Percentiles rank a stretch among this genome's conserved stretches.
These are phyloP conservation scores for Pseudocercospora crystallina DNA, from an alignment of 2,329 filamentous ascomycete species.

Conservation along the genomic window DNA sequence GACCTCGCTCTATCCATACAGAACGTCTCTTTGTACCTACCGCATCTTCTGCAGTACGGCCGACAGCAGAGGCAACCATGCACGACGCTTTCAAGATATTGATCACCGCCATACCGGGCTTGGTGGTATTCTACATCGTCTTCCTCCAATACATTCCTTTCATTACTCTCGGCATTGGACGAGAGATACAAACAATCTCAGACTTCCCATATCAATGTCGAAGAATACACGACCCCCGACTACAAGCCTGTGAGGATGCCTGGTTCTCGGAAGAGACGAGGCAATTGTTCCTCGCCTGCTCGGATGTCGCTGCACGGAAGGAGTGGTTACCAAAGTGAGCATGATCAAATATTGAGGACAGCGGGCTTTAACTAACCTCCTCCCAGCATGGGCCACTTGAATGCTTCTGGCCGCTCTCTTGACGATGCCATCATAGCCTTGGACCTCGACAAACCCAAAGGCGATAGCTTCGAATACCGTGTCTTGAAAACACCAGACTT, in stretches of 20 bases:
- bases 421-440: conserved; percentile 24
- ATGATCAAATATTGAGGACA: not conserved
- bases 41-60: no score
- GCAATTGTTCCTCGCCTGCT: conserved; percentile 26
- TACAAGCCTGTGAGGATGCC: conserved; percentile 27
- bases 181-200: conserved; percentile 20
- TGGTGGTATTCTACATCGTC: conserved; percentile 9
- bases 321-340: conserved; percentile 26
- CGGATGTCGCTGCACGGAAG: conserved; percentile 13
- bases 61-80: no score
- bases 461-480: conserved; percentile 19
- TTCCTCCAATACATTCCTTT: conserved; percentile 13
- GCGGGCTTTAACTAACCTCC: not conserved
- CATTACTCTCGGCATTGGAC: conserved; percentile 16
- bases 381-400: conserved; percentile 16
- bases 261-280: conserved; percentile 25
- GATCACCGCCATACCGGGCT: no score
- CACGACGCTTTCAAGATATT: no score
- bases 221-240: conserved; percentile 18
- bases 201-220: conserved; percentile 27
- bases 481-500: conserved; percentile 18
- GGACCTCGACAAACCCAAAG: conserved; percentile 23
- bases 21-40: no score
- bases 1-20: no score
- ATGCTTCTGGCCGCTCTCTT: conserved; percentile 21